phyloP scores from a whole-genome alignment of 257 asterid species.

The Ehretia macrophylla region DNA sequence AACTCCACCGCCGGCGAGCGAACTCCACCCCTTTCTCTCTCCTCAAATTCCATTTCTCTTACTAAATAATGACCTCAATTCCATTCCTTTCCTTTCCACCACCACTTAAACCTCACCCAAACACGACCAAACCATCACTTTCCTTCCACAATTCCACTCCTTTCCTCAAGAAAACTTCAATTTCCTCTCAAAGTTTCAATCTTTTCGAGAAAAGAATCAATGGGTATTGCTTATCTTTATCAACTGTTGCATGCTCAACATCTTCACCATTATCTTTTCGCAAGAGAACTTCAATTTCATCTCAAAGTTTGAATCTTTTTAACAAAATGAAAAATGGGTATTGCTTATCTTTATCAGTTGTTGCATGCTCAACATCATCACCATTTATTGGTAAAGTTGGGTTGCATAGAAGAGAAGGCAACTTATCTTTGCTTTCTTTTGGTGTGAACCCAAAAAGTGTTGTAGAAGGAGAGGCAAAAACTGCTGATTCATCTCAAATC shows the following conservation, averaged over 20 bases:
- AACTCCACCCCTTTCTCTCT: background rate
- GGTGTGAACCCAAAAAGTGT: conserved; percentile 38
- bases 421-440: conserved; percentile 63
- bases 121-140: background rate
- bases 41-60: background rate
- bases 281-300: background rate
- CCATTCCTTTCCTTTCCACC: background rate
- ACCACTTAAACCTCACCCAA: background rate
- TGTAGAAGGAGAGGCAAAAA: conserved; percentile 38
- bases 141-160: background rate
- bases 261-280: conserved; percentile 42
- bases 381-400: conserved; percentile 84
- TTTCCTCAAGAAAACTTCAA: background rate
- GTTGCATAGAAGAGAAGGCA: conserved; percentile 76
- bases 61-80: background rate
- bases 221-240: conserved; percentile 11
- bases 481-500: conserved; percentile 54
- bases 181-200: background rate
- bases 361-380: conserved; percentile 67
- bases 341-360: conserved; percentile 20
- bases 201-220: background rate
- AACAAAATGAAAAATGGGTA: background rate
- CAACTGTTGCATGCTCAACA: conserved; percentile 59
- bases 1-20: background rate
- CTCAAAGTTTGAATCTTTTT: background rate